Percentiles rank a stretch among this genome's conserved stretches.
phyloP scores from a whole-genome alignment of 176 grass and related monocot genomes.

The Zoysia pacifica region DNA sequence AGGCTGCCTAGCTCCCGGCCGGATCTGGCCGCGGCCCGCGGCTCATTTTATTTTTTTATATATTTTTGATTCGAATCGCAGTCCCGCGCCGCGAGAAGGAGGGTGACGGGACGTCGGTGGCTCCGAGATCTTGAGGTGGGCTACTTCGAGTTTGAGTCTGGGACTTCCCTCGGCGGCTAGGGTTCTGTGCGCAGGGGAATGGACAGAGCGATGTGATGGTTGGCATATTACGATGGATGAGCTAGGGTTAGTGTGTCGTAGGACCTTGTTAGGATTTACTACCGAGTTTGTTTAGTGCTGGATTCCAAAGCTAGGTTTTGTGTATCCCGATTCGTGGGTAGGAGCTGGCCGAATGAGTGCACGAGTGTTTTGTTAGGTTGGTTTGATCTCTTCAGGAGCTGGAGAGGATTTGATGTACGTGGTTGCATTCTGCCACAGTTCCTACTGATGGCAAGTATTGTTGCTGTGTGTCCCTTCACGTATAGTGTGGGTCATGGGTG shows the following conservation, averaged over 20 bases:
- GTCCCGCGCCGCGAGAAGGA: not conserved
- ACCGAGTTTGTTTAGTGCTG: not conserved
- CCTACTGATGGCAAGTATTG: not conserved
- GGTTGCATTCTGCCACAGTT: not conserved
- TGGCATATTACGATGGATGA: too few species aligned
- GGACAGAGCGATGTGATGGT: too few species aligned
- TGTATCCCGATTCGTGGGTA: not conserved
- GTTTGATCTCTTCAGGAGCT: not conserved
- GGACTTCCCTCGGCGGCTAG: not conserved
- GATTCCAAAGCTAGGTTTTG: conserved; percentile 1
- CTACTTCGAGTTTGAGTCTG: not conserved
- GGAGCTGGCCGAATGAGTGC: not conserved
- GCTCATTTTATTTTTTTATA: not conserved
- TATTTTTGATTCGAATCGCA: not conserved
- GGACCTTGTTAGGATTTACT: not conserved
- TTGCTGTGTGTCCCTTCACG: not conserved
- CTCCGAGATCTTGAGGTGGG: not conserved
- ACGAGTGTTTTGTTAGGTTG: not conserved
- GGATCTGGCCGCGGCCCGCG: not conserved
- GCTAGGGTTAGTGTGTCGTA: not conserved
- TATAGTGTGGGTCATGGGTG: not conserved
- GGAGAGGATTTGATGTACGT: too few species aligned
- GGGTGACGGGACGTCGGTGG: not conserved
- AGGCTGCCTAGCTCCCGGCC: not conserved
- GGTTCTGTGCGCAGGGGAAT: not conserved